Evolutionary conservation across 352 stramenopile genomes (phyloP).

Genomic region (Globisporangium paddicum): DNA sequence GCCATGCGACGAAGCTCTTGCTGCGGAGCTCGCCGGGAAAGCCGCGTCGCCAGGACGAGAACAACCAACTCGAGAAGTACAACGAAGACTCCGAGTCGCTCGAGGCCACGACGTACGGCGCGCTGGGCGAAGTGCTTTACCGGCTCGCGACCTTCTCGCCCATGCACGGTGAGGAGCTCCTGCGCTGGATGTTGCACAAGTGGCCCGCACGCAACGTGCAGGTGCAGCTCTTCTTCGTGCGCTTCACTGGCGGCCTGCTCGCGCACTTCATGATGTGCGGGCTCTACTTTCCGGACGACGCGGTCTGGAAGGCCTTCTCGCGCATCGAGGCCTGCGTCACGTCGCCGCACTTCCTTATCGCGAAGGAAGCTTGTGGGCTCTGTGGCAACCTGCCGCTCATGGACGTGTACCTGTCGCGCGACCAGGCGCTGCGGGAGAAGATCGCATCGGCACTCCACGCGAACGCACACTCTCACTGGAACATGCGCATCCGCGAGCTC

Average conservation of each 20-base stretch:
- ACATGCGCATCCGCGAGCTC: constrained; percentile 68
- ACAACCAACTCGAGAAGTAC: constrained; percentile 62
- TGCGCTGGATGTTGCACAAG: constrained; percentile 67
- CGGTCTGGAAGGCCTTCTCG: constrained; percentile 46
- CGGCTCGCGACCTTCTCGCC: constrained; percentile 55
- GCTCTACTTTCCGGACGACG: constrained; percentile 39
- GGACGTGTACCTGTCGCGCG: constrained; percentile 54
- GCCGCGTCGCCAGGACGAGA: constrained; percentile 28
- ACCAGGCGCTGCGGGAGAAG: constrained; percentile 52
- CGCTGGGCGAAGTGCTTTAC: constrained; percentile 58
- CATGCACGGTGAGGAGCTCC: constrained; percentile 50
- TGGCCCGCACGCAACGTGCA: constrained; percentile 73
- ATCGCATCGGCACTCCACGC: constrained; percentile 60
- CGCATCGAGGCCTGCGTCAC: constrained; percentile 48
- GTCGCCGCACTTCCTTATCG: constrained; percentile 69
- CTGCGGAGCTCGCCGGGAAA: constrained; percentile 49
- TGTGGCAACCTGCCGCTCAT: constrained; percentile 66
- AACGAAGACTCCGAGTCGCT: constrained; percentile 53
- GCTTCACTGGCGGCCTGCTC: constrained; percentile 55
- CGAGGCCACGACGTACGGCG: constrained; percentile 58
- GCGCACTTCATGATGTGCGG: constrained; percentile 55
- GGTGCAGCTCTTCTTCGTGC: constrained; percentile 71
- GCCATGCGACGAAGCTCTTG: constrained; percentile 47
- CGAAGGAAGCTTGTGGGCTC: constrained; percentile 60
- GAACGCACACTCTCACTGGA: constrained; percentile 67